These are phyloP conservation scores for Fusarium humuli DNA, from an alignment of 2,329 filamentous ascomycete genomes.

Conservation along the genomic window DNA sequence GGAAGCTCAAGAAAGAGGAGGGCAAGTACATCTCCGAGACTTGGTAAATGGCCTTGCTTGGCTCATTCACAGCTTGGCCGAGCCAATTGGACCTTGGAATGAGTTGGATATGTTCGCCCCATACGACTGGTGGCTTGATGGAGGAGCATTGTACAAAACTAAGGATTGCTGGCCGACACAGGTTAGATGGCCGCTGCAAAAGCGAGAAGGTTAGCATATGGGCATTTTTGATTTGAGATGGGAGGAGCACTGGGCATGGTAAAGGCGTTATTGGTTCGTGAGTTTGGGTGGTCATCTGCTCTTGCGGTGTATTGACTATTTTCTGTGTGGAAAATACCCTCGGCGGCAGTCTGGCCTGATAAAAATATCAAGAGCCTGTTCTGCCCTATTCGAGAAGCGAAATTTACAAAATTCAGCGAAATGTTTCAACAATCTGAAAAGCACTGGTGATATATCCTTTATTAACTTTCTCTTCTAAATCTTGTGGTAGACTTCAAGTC, in stretches of 20 bases:
- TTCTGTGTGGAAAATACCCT: conserved; percentile 28
- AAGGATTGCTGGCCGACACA: conserved; percentile 25
- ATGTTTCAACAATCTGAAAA: background rate
- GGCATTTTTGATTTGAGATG: conserved; percentile 26
- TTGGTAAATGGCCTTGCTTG: conserved; percentile 58
- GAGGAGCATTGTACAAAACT: conserved; percentile 9
- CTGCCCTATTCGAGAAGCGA: conserved; percentile 8
- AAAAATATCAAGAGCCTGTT: conserved; percentile 15
- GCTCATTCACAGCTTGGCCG: background rate
- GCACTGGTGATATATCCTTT: background rate
- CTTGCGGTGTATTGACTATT: conserved; percentile 17
- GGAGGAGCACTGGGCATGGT: conserved; percentile 32
- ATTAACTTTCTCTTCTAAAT: background rate
- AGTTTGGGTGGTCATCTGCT: conserved; percentile 1
- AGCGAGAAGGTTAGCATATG: conserved; percentile 33
- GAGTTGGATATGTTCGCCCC: background rate
- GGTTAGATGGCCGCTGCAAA: conserved; percentile 39
- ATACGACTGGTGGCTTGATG: conserved; percentile 4
- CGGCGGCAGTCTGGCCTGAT: conserved; percentile 12
- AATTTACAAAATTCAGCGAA: conserved; percentile 12
- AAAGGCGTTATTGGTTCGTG: conserved; percentile 35
- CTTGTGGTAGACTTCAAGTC: no score
- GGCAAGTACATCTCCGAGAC: conserved; percentile 95
- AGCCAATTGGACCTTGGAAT: background rate
- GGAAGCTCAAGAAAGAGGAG: conserved; percentile 89